Conservation (phyloP, 2,329 filamentous ascomycete species). For the Fusarium penzigii region DNA sequence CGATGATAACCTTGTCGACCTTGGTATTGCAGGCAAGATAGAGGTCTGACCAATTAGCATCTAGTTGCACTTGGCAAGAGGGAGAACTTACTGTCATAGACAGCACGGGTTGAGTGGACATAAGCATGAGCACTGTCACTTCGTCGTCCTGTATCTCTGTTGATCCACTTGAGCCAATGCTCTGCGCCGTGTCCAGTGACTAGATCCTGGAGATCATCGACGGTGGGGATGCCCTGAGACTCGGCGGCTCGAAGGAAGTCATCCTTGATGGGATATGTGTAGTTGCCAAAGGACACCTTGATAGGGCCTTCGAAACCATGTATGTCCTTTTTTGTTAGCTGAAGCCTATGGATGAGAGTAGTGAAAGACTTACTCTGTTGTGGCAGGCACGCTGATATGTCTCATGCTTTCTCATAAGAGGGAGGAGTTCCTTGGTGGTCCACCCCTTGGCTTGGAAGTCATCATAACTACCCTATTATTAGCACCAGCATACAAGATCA, state of each 20-base stretch:
- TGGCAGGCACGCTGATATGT: constrained; percentile 70
- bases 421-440: constrained; percentile 73
- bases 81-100: constrained; percentile 51
- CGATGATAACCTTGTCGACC: constrained; percentile 74
- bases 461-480: constrained; percentile 41
- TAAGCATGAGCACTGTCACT: constrained; percentile 79
- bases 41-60: constrained; percentile 43
- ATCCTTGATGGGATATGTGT: constrained; percentile 79
- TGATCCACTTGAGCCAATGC: constrained; percentile 87
- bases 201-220: constrained; percentile 76
- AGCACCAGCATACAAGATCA: neutral
- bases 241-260: constrained; percentile 75
- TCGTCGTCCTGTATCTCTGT: constrained; percentile 59
- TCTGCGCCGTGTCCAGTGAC: constrained; percentile 70
- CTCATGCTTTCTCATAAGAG: constrained; percentile 79
- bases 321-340: constrained; percentile 43
- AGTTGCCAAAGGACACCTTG: constrained; percentile 80
- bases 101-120: constrained; percentile 72
- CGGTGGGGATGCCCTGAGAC: constrained; percentile 71
- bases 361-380: constrained; percentile 41
- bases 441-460: constrained; percentile 81
- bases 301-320: constrained; percentile 81
- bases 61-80: neutral
- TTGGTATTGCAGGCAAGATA: constrained; percentile 76
- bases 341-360: neutral